Evolutionary conservation across 371 early-diverging fungal genomes (phyloP).

Genomic region (Sporodiniella umbellata): DNA sequence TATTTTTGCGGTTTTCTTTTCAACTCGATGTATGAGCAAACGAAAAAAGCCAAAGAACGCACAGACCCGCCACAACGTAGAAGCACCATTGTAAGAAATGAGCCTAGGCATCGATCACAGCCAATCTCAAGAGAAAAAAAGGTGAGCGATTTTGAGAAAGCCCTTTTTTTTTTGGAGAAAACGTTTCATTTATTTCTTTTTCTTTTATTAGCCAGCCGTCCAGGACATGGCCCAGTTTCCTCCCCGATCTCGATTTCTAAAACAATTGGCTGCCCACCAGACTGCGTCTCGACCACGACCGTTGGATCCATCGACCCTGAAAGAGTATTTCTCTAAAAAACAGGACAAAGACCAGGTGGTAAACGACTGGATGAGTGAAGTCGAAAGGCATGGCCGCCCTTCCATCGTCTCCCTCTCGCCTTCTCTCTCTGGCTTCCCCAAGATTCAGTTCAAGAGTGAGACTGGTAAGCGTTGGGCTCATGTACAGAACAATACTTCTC

Average conservation of each 20-base stretch:
- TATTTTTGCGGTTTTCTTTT: too few relatives aligned
- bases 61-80: conserved; percentile 41
- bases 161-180: too few relatives aligned
- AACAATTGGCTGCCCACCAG: too few relatives aligned
- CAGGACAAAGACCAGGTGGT: conserved; percentile 21
- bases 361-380: conserved; percentile 37
- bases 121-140: conserved; percentile 38
- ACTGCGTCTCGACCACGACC: not conserved
- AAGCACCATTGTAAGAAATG: conserved; percentile 27
- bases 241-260: too few relatives aligned
- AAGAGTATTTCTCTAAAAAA: conserved; percentile 37
- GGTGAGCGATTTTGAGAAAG: not conserved
- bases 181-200: too few relatives aligned
- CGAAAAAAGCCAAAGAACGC: conserved; percentile 32
- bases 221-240: too few relatives aligned
- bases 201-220: too few relatives aligned
- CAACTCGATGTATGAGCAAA: conserved; percentile 22
- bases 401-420: conserved; percentile 3
- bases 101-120: conserved; percentile 29
- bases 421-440: conserved; percentile 13
- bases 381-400: conserved; percentile 20
- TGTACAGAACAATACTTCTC: conserved; percentile 16
- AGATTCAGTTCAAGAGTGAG: conserved; percentile 34
- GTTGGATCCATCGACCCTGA: conserved; percentile 33
- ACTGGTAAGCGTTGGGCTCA: conserved; percentile 36